Conservation (phyloP, 2,329 filamentous ascomycete species). For the Didymellaceae sp. region DNA sequence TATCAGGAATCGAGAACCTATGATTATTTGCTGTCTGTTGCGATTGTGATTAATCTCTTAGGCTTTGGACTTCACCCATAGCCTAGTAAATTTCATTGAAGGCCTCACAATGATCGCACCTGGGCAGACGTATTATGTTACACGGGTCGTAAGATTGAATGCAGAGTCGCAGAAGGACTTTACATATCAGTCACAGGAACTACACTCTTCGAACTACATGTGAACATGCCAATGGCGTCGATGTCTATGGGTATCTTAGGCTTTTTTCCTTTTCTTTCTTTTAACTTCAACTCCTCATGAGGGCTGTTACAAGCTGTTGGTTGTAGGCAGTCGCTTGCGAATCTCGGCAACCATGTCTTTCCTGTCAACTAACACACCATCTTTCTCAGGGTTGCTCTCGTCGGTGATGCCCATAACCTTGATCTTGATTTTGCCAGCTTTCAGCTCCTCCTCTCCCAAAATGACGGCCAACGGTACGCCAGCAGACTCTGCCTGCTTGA, state of each 20-base stretch:
- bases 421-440: constrained; percentile 81
- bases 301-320: constrained; percentile 8
- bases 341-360: constrained; percentile 69
- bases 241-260: constrained; percentile 27
- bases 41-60: background rate
- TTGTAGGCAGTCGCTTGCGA: constrained; percentile 55
- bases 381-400: constrained; percentile 87
- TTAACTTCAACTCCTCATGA: background rate
- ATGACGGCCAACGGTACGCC: constrained; percentile 87
- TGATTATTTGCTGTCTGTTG: background rate
- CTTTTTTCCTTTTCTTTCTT: constrained; percentile 5
- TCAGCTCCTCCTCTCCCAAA: constrained; percentile 87
- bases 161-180: no score
- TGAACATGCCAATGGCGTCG: constrained; percentile 12
- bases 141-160: no score
- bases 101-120: no score
- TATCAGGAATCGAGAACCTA: constrained; percentile 18
- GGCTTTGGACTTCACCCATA: no score
- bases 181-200: background rate
- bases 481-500: constrained; percentile 83
- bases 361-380: constrained; percentile 77
- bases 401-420: constrained; percentile 79
- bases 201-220: background rate
- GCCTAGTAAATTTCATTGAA: no score
- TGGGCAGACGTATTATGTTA: no score